Evolutionary conservation across 805 yeast genomes (phyloP), one percentile per base, ranked within the genome.

Genomic region (Candida sanyiensis): DNA sequence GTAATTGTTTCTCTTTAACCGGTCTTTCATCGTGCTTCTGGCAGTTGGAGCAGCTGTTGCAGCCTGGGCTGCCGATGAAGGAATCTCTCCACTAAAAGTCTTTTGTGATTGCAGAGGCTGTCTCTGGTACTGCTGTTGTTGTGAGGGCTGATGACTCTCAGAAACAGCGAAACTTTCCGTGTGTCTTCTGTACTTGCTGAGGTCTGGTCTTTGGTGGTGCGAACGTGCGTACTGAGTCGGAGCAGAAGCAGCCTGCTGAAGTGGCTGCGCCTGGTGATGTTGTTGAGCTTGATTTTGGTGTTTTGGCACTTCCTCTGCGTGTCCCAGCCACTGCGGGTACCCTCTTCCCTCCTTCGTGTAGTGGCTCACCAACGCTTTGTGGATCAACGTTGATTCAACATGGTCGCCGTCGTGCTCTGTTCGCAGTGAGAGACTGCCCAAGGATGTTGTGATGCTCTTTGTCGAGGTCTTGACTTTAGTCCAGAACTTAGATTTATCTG

Each of bases 301-400:
- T 20, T 44, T 41, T 3, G 37, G 44, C 5, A 38, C 36, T n/a
- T n/a, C n/a, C n/a, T n/a, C n/a, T n/a, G n/a, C n/a, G 5, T 39
- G 49, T n/a, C 59, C 59, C 3, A 54, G 46, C 59, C 59, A 54
- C 12, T 49, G 48, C 1, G 59, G 59, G 21, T 41, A 54, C 0
- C 46, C 47, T 26, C 45, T 34, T 3, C 45, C 40, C 4, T 26
- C 15, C 16, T 31, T 25, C 6, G 40, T 27, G 28, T 48, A 54
- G 28, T 46, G 45, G 5, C 40, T 37, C 7, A 50, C 56, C n/a
- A 54, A 25, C 1, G 58, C 56, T 28, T 51, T 54, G 40, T 53
- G 58, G 6, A 54, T 40, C 11, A 54, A 24, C 11, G 59, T 54
- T 15, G 49, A 33, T 15, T 51, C 51, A 5, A 43, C 45, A 3